Conservation (phyloP, 108 stramenopile genomes). For the Nitzschia putrida region DNA sequence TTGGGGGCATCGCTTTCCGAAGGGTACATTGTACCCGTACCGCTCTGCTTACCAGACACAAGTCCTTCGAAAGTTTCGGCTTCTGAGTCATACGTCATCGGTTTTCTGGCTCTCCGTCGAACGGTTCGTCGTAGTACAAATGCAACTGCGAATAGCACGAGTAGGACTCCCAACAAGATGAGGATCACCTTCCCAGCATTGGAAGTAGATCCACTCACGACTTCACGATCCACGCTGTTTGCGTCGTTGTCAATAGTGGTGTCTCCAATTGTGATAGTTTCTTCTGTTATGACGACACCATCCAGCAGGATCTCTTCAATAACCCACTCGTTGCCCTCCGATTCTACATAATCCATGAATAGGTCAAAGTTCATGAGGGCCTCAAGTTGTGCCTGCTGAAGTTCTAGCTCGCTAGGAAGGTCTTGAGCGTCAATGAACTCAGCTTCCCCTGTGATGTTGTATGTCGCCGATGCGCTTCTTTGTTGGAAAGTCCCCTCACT, state of each 20-base stretch:
- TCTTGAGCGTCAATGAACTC: neutral
- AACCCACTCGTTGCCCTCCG: conserved; percentile 3
- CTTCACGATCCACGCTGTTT: neutral
- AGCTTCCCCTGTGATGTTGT: conserved; percentile 3
- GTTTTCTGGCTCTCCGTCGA: neutral
- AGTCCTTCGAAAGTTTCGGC: neutral
- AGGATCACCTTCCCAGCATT: neutral
- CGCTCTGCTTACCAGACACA: neutral
- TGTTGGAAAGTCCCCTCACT: neutral
- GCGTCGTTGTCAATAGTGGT: conserved; percentile 2
- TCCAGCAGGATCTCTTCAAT: conserved; percentile 10
- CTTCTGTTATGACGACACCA: conserved; percentile 1
- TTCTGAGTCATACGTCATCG: neutral
- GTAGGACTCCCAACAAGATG: neutral
- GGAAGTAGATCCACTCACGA: neutral
- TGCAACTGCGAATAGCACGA: neutral
- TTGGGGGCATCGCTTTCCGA: neutral
- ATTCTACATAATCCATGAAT: neutral
- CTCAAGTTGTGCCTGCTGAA: conserved; percentile 7
- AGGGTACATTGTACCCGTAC: neutral
- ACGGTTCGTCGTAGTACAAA: neutral
- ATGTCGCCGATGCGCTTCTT: neutral
- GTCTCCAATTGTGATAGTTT: conserved; percentile 1
- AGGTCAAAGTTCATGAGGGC: conserved; percentile 5
- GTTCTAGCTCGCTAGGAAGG: neutral